Percentiles rank a stretch among this genome's conserved stretches.
These are phyloP conservation scores for Hordeum vulgare DNA, from an alignment of 176 grass and related monocot genomes.

Conservation along the genomic window MorexV3_pseudomolecules_assembly NC_058520.1:547887974-547888473, in stretches of 20 bases:
- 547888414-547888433: slow-evolving; percentile 40
- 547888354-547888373: slow-evolving; percentile 47
- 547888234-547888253: background rate
- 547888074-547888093: slow-evolving; percentile 72
- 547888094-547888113: slow-evolving; percentile 64
- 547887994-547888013: background rate
- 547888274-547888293: background rate
- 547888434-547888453: slow-evolving; percentile 56
- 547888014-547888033: background rate
- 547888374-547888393: slow-evolving; percentile 75
- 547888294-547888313: background rate
- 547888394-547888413: slow-evolving; percentile 83
- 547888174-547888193: slow-evolving; percentile 87
- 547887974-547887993: background rate
- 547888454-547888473: slow-evolving; percentile 87
- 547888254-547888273: background rate
- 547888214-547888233: slow-evolving; percentile 11
- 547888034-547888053: slow-evolving; percentile 82
- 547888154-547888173: slow-evolving; percentile 89
- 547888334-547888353: background rate
- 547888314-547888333: background rate
- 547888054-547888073: slow-evolving; percentile 88
- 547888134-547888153: slow-evolving; percentile 75
- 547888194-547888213: slow-evolving; percentile 50
- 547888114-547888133: slow-evolving; percentile 75